Conservation (phyloP, 371 early-diverging fungal genomes). For the Parasitella parasitica region DNA sequence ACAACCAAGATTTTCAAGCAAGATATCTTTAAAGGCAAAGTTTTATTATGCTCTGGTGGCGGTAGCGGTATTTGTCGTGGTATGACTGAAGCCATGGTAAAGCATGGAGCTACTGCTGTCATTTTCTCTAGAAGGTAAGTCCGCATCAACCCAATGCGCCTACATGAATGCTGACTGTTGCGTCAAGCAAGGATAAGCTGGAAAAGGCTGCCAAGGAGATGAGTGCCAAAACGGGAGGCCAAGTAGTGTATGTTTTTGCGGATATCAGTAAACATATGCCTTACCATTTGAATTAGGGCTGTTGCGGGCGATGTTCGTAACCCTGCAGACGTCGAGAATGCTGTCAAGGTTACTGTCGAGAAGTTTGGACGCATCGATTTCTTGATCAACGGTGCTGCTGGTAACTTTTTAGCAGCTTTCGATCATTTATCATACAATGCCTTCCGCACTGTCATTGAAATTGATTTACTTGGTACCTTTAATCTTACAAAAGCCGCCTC, state of each 20-base stretch:
- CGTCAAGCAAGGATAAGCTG: constrained; percentile 52
- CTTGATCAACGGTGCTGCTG: constrained; percentile 68
- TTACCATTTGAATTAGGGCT: constrained; percentile 24
- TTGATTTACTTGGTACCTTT: constrained; percentile 62
- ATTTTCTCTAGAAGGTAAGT: constrained; percentile 64
- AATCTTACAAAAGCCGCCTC: constrained; percentile 76
- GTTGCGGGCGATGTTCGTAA: constrained; percentile 68
- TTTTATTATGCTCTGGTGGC: constrained; percentile 51
- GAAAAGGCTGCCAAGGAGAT: constrained; percentile 72
- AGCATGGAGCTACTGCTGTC: constrained; percentile 74
- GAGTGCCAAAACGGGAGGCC: constrained; percentile 56
- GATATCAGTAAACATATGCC: not conserved
- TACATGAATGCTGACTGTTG: too few species aligned
- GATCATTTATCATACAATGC: constrained; percentile 72
- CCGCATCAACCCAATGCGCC: too few species aligned
- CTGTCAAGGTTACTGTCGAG: constrained; percentile 60
- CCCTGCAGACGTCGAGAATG: constrained; percentile 61
- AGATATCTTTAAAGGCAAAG: constrained; percentile 43
- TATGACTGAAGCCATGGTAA: constrained; percentile 78
- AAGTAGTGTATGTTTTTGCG: constrained; percentile 33
- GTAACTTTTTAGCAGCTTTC: constrained; percentile 77
- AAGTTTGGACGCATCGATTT: constrained; percentile 73
- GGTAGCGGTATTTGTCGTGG: constrained; percentile 78
- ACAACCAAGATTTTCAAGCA: constrained; percentile 45
- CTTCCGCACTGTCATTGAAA: constrained; percentile 67